These are phyloP conservation scores for Ramaria sp. DNA, from an alignment of 768 basidiomycete species.

Conservation along the genomic window DNA sequence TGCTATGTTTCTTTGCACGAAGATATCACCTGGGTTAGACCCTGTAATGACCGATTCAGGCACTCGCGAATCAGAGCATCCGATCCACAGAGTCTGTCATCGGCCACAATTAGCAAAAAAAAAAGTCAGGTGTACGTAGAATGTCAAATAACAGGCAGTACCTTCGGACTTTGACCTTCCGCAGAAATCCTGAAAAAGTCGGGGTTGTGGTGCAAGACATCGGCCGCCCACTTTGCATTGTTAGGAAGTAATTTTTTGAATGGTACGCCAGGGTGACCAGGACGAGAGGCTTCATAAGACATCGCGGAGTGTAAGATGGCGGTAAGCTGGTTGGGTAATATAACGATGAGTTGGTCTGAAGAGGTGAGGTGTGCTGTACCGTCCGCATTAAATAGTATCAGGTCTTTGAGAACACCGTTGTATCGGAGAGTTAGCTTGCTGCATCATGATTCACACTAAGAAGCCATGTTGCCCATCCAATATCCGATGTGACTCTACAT, in stretches of 20 bases:
- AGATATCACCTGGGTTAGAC: not conserved
- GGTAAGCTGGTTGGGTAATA: no score
- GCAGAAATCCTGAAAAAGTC: not conserved
- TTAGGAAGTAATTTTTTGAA: not conserved
- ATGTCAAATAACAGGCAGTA: not conserved
- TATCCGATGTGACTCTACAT: no score
- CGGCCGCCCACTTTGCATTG: not conserved
- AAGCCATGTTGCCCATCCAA: no score
- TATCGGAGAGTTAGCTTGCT: no score
- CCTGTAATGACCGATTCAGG: not conserved
- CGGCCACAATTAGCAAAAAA: not conserved
- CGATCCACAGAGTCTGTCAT: conserved; percentile 2
- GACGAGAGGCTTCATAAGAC: no score
- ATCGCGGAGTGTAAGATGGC: no score
- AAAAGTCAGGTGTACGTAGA: no score
- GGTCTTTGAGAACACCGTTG: no score
- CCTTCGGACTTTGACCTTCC: not conserved
- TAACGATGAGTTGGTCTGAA: no score
- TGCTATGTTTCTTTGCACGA: not conserved
- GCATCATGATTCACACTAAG: no score
- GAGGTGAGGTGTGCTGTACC: no score
- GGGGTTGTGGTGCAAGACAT: not conserved
- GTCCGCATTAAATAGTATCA: no score
- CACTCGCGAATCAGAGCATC: conserved; percentile 4
- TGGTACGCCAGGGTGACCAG: not conserved